These are phyloP conservation scores for Mycosphaerella sp. DNA, from an alignment of 2,329 filamentous ascomycete species.

Conservation along the genomic window DNA sequence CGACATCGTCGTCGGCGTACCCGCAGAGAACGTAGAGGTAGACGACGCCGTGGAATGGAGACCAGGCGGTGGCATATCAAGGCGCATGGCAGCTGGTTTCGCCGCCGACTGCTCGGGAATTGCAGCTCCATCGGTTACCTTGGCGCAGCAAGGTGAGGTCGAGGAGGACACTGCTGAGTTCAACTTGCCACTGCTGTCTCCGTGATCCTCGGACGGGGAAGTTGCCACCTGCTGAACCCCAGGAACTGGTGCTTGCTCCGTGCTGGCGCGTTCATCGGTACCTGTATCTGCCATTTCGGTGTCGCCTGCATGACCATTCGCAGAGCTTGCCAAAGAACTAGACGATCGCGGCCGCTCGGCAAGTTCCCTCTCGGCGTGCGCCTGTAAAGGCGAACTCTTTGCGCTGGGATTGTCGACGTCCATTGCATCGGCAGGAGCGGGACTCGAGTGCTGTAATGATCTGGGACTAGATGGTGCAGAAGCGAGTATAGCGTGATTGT, in stretches of 20 bases:
- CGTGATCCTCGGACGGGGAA: conserved; percentile 1
- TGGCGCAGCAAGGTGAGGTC: conserved; percentile 9
- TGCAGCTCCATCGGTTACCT: conserved; percentile 10
- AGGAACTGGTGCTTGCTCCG: conserved; percentile 1
- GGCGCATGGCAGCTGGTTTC: conserved; percentile 27
- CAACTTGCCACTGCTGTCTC: background rate
- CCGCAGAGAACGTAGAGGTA: background rate
- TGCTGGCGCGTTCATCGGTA: conserved; percentile 7
- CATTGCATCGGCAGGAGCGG: conserved; percentile 15
- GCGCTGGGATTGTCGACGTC: conserved; percentile 15
- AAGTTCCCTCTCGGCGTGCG: background rate
- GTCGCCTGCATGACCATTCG: conserved; percentile 11
- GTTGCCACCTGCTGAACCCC: background rate
- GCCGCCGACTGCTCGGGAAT: background rate
- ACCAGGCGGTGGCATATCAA: conserved; percentile 32
- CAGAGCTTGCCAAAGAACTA: background rate
- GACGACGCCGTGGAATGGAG: background rate
- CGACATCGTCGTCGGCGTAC: conserved; percentile 16
- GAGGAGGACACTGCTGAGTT: conserved; percentile 8
- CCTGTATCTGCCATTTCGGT: conserved; percentile 22
- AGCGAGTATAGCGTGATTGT: conserved; percentile 21
- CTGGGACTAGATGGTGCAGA: conserved; percentile 6
- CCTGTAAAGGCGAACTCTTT: conserved; percentile 3
- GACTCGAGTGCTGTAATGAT: background rate
- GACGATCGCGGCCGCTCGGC: conserved; percentile 1